Conservation (phyloP, 495 filamentous ascomycete genomes). For the Cercophora sp. region DNA sequence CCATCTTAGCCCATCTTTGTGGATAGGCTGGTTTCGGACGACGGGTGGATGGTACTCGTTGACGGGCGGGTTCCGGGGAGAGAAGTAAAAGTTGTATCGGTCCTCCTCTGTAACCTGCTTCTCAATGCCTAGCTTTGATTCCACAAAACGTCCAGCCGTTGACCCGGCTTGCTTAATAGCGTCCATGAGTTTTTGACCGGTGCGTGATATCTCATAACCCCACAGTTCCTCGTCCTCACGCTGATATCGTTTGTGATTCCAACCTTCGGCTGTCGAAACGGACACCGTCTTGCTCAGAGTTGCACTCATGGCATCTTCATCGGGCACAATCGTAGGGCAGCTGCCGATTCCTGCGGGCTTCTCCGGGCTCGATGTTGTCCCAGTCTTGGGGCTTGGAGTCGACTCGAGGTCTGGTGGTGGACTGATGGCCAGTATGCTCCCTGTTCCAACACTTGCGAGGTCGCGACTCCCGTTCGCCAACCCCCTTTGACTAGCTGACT, state of each 20-base stretch:
- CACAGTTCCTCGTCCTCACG: slow-evolving; percentile 82
- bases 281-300: slow-evolving; percentile 29
- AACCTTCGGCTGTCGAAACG: slow-evolving; percentile 47
- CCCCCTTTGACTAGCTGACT: slow-evolving; percentile 45
- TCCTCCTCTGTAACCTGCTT: slow-evolving; percentile 41
- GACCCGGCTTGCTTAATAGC: slow-evolving; percentile 49
- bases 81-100: slow-evolving; percentile 54
- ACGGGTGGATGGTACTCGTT: slow-evolving; percentile 86
- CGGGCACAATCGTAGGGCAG: slow-evolving; percentile 30
- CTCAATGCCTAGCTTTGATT: slow-evolving; percentile 40
- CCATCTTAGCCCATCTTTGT: slow-evolving; percentile 70
- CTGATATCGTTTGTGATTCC: slow-evolving; percentile 73
- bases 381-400: slow-evolving; percentile 20
- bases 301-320: slow-evolving; percentile 22
- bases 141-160: slow-evolving; percentile 44
- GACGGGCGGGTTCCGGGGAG: slow-evolving; percentile 69
- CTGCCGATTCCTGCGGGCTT: slow-evolving; percentile 10
- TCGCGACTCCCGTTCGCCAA: slow-evolving; percentile 40
- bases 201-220: slow-evolving; percentile 48
- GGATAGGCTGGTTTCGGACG: slow-evolving; percentile 66
- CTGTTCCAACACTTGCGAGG: slow-evolving; percentile 28
- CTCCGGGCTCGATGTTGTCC: slow-evolving; percentile 4
- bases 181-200: slow-evolving; percentile 45
- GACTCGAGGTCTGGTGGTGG: slow-evolving; percentile 22
- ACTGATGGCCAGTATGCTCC: slow-evolving; percentile 20